Evolutionary conservation across 192 early-diverging fungal species (phyloP), one percentile per base, ranked within the genome.

Genomic region (Chytriomyces sp.): DNA sequence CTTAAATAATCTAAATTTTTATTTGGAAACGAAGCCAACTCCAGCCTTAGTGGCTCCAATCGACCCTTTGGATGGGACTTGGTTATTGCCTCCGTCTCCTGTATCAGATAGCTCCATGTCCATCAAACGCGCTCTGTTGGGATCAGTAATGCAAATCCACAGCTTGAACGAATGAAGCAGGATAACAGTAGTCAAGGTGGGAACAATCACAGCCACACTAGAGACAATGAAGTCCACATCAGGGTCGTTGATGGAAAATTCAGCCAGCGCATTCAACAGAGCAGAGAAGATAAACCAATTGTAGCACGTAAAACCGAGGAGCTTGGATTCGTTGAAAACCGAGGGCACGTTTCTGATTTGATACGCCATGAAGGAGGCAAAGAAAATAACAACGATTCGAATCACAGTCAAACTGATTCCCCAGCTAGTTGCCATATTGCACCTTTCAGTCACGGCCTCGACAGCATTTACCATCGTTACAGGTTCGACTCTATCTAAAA

Each of bases 301-400:
- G 33, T 61, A 61, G 10, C 32, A 22, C 7, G 59, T 33, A 37
- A 61, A 61, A 1, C 59, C 59, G 19, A 61, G 59, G 25, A 61
- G n/a, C 59, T 65, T 65, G 8, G 39, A 49, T 32, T 65, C 64
- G 39, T 65, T 65, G 31, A 40, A 65, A 8, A 52, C 64, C 10
- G 41, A 52, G 7, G 64, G 64, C 8, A 52, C 49, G 34, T 65
- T 65, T 8, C 64, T 8, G 28, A 65, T 65, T 19, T 52, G 64
- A 33, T 49, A 65, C n/a, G 64, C 49, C 41, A 65, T 2, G 39
- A 41, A 41, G 10, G 39, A 19, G 2, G 41, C 41, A 52, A 65
- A 52, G 22, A 52, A 19, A 25, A 61, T 61, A 61, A 61, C 25
- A 30, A 61, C 59, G 19, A 61, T 61, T 10, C 59, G 59, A 61